These are phyloP conservation scores for Ilex aquifolium DNA, from an alignment of 257 asterid genomes.

Conservation along the genomic window DNA sequence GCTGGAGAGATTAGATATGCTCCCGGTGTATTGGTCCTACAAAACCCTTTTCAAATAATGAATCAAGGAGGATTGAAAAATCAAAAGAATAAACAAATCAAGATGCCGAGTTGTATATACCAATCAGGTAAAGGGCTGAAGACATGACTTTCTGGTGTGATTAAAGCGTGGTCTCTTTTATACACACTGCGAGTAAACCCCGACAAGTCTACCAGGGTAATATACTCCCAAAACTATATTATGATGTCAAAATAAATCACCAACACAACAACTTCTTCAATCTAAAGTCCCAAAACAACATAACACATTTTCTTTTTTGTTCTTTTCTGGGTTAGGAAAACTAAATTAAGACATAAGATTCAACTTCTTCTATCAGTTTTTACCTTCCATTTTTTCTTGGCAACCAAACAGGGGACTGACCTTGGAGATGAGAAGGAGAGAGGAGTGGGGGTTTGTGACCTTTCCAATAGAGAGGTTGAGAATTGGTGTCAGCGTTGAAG, in stretches of 20 bases:
- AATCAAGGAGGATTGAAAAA: neutral
- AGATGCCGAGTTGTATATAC: constrained; percentile 22
- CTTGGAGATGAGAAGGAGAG: constrained; percentile 88
- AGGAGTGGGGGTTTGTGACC: constrained; percentile 54
- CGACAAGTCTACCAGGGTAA: constrained; percentile 55
- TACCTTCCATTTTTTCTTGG: too few relatives aligned
- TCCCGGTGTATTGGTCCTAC: constrained; percentile 67
- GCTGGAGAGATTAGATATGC: constrained; percentile 85
- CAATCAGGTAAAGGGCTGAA: constrained; percentile 84
- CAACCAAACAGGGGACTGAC: too few relatives aligned
- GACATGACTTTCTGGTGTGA: constrained; percentile 96
- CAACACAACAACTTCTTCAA: too few relatives aligned
- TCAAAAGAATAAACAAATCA: too few relatives aligned
- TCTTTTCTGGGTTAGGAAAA: too few relatives aligned
- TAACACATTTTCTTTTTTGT: too few relatives aligned
- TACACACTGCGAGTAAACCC: constrained; percentile 93
- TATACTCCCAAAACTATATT: neutral
- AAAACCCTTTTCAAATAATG: constrained; percentile 11
- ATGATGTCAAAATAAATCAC: neutral
- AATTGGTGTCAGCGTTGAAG: too few relatives aligned
- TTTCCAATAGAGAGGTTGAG: too few relatives aligned
- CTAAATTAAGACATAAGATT: too few relatives aligned
- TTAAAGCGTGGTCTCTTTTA: constrained; percentile 77
- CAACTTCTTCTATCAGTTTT: too few relatives aligned
- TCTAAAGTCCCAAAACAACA: too few relatives aligned